These are phyloP conservation scores for Tricladium varicosporioides DNA, from an alignment of 2,329 filamentous ascomycete species.

Conservation along the genomic window DNA sequence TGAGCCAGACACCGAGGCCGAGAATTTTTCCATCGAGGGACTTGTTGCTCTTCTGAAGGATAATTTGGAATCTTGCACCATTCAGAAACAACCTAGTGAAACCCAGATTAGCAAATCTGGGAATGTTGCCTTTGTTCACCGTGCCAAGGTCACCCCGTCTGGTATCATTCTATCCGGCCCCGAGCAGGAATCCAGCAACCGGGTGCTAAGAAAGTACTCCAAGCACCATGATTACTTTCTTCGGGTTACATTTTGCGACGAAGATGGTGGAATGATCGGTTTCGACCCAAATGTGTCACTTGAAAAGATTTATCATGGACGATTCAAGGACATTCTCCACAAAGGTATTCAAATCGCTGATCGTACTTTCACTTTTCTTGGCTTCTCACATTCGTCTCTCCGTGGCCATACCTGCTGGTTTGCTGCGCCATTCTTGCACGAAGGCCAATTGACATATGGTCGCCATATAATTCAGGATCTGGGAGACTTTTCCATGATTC, in stretches of 20 bases:
- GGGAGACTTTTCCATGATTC: constrained; percentile 50
- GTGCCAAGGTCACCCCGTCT: constrained; percentile 53
- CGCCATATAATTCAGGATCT: constrained; percentile 42
- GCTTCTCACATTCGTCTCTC: constrained; percentile 78
- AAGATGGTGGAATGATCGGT: constrained; percentile 57
- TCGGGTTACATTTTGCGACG: constrained; percentile 71
- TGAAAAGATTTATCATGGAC: constrained; percentile 52
- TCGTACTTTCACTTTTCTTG: constrained; percentile 63
- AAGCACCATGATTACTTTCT: constrained; percentile 61
- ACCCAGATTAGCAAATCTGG: constrained; percentile 9
- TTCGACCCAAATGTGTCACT: constrained; percentile 55
- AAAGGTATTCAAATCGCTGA: constrained; percentile 63
- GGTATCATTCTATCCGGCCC: constrained; percentile 57
- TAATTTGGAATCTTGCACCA: constrained; percentile 39
- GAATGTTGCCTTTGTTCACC: constrained; percentile 28
- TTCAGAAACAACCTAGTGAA: too few relatives aligned
- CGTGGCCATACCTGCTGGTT: constrained; percentile 71
- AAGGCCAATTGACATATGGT: too few relatives aligned
- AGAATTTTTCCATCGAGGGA: constrained; percentile 37
- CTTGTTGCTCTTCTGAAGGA: constrained; percentile 42
- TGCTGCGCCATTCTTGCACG: constrained; percentile 46
- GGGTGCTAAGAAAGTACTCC: constrained; percentile 66
- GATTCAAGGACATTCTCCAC: constrained; percentile 60
- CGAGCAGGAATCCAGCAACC: constrained; percentile 65
- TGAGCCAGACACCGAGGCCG: constrained; percentile 47